These are phyloP conservation scores for Aspergillus unguis DNA, from an alignment of 2,329 filamentous ascomycete genomes.

Conservation along the genomic window DNA sequence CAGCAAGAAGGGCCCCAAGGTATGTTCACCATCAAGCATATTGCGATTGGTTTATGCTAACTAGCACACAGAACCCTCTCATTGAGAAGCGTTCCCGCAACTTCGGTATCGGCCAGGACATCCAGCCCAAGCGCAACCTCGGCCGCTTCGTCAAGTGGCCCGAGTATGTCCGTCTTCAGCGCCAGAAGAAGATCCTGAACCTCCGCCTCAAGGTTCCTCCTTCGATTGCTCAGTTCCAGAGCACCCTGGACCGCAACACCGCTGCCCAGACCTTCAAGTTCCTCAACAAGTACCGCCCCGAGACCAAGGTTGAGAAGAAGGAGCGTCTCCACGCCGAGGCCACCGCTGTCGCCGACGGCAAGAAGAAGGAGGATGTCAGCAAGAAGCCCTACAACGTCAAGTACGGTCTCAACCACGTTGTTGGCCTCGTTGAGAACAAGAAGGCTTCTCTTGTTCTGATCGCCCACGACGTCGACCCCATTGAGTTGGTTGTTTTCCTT, in stretches of 20 bases:
- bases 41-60: conserved; percentile 16
- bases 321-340: conserved; percentile 98
- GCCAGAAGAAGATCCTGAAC: conserved; percentile 93
- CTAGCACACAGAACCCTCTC: conserved; percentile 77
- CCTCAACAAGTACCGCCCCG: conserved; percentile 99
- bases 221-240: conserved; percentile 95
- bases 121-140: conserved; percentile 93
- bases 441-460: conserved; percentile 98
- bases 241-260: conserved; percentile 93
- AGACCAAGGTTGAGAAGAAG: conserved; percentile 99
- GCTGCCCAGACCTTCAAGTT: conserved; percentile 98
- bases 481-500: conserved; percentile 98
- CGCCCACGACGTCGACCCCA: conserved; percentile 98
- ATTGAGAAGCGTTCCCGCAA: conserved; percentile 97
- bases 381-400: conserved; percentile 99
- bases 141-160: conserved; percentile 99
- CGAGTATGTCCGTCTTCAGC: conserved; percentile 97
- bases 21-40: conserved; percentile 50
- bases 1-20: conserved; percentile 94
- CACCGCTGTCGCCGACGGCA: conserved; percentile 94
- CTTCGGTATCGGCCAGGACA: conserved; percentile 98
- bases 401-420: conserved; percentile 99
- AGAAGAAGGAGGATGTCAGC: conserved; percentile 99
- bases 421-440: conserved; percentile 98
- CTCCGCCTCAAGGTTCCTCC: conserved; percentile 98